Conservation (phyloP, 176 grass and related monocot genomes). For the Luzula sylvatica region DNA sequence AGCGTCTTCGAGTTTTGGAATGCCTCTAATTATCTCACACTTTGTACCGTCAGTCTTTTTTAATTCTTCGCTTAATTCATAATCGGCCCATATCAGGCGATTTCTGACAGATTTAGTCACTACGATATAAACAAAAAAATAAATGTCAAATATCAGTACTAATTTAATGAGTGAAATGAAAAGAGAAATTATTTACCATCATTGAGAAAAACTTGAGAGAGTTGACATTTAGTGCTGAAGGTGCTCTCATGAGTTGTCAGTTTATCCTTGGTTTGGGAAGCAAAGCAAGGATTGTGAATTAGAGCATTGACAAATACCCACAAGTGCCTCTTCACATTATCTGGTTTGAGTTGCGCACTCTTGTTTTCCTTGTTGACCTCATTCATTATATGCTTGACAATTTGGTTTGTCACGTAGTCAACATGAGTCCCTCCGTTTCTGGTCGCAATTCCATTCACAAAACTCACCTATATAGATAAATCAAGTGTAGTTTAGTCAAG, state of each 20-base stretch:
- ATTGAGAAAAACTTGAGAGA: slow-evolving; percentile 35
- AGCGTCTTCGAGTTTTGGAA: slow-evolving; percentile 73
- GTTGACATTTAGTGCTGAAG: slow-evolving; percentile 58
- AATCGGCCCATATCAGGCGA: slow-evolving; percentile 68
- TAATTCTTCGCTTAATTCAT: slow-evolving; percentile 50
- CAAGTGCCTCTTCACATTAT: slow-evolving; percentile 47
- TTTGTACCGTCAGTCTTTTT: slow-evolving; percentile 77
- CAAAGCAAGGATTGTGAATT: slow-evolving; percentile 69
- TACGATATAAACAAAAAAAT: slow-evolving; percentile 11
- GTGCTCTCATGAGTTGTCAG: slow-evolving; percentile 57
- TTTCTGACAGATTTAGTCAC: slow-evolving; percentile 36
- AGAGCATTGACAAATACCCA: slow-evolving; percentile 83
- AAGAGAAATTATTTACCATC: too few species aligned
- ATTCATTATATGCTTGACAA: slow-evolving; percentile 37
- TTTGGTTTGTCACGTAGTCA: slow-evolving; percentile 56
- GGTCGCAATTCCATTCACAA: too few species aligned
- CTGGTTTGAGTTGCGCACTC: too few species aligned
- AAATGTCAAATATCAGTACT: neutral
- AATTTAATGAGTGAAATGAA: neutral
- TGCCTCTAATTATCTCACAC: slow-evolving; percentile 39
- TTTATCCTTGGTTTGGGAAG: slow-evolving; percentile 80
- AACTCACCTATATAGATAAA: too few species aligned
- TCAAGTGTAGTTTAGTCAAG: neutral
- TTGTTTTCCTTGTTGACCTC: slow-evolving; percentile 71
- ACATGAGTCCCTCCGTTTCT: slow-evolving; percentile 68